phyloP scores from a whole-genome alignment of 2,329 filamentous ascomycete species.

The Hortaea sp. region DNA sequence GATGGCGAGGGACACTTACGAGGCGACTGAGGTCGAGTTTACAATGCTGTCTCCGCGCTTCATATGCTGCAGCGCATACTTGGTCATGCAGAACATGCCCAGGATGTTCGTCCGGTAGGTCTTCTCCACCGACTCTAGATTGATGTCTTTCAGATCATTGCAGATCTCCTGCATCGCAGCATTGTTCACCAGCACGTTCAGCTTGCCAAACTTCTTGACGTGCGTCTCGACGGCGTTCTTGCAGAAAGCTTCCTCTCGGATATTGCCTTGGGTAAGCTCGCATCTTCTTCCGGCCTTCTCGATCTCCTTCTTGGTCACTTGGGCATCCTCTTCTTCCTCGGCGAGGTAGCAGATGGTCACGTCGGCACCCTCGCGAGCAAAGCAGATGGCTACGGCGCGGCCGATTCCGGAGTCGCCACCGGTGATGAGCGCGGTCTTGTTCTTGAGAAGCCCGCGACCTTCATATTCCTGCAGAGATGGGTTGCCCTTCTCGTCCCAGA shows the following conservation, averaged over 20 bases:
- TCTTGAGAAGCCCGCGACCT: slow-evolving; percentile 63
- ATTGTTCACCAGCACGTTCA: slow-evolving; percentile 69
- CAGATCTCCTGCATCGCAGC: slow-evolving; percentile 60
- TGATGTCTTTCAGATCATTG: slow-evolving; percentile 58
- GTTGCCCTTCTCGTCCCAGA: slow-evolving; percentile 21
- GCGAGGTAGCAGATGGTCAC: slow-evolving; percentile 64
- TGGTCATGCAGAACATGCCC: slow-evolving; percentile 64
- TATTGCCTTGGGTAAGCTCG: slow-evolving; percentile 52
- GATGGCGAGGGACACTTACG: slow-evolving; percentile 19
- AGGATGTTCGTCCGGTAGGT: slow-evolving; percentile 81
- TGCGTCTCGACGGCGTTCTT: slow-evolving; percentile 59
- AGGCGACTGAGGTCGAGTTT: slow-evolving; percentile 77
- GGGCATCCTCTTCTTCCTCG: slow-evolving; percentile 65
- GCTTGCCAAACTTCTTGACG: slow-evolving; percentile 52
- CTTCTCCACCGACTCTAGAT: slow-evolving; percentile 68
- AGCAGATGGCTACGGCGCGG: slow-evolving; percentile 63
- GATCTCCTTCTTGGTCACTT: slow-evolving; percentile 61
- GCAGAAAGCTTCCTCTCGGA: slow-evolving; percentile 58
- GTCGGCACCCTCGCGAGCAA: slow-evolving; percentile 70
- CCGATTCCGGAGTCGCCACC: slow-evolving; percentile 75
- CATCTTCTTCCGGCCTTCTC: slow-evolving; percentile 58
- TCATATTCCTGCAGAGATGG: slow-evolving; percentile 45
- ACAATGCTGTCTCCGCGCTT: slow-evolving; percentile 64
- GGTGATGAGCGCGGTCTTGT: slow-evolving; percentile 68
- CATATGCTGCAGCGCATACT: slow-evolving; percentile 67